Base-by-base conservation (phyloP, 179 eudicot species). In the Amaranthus tricolor region DNA sequence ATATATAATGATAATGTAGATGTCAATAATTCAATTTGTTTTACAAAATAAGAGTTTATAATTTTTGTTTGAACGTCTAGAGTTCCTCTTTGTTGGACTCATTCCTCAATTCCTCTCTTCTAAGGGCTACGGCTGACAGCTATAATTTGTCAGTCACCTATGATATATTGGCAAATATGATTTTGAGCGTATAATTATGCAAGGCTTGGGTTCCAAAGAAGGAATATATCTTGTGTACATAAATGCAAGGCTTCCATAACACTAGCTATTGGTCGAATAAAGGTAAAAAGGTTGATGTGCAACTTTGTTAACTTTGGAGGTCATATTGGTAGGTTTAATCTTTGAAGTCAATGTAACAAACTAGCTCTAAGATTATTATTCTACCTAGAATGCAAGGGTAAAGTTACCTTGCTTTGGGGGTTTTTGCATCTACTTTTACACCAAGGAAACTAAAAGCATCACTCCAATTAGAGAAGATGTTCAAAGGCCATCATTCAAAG, bases 401-500 rank as follows among this genome's bases (percentile, higher is more conserved):
- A 78, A 72, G 58, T 52, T 67, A 50, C 67, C 77, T 59, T 63
- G 62, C 65, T 70, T 77, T 40, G 66, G 52, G 68, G 44, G 11
- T 16, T 70, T 70, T 70, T 62, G 55, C 10, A 70, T 76, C 50
- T 19, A 31, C 80, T 56, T 56, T 77, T 77, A 66, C 61, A 70
- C 54, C 57, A 77, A 77, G 76, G 13, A 19, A 64, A 68, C 71
- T 50, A 20, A 72, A 77, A 77, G 76, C 72, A 77, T 77, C 43
- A 65, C 72, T 65, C 76, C 72, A 66, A 59, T n/a, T 8, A 21
- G 31, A 54, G 65, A 72, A 66, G 80, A 72, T 9, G 59, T 77
- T 77, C 80, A 72, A 77, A 78, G 71, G 66, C 74, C 74, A 79
- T 79, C 71, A 74, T 74, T 79, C 0, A 57, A 67, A 67, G 57